These are phyloP conservation scores for Zizania palustris DNA, from an alignment of 202 grass and related monocot species.

Conservation along the genomic window DNA sequence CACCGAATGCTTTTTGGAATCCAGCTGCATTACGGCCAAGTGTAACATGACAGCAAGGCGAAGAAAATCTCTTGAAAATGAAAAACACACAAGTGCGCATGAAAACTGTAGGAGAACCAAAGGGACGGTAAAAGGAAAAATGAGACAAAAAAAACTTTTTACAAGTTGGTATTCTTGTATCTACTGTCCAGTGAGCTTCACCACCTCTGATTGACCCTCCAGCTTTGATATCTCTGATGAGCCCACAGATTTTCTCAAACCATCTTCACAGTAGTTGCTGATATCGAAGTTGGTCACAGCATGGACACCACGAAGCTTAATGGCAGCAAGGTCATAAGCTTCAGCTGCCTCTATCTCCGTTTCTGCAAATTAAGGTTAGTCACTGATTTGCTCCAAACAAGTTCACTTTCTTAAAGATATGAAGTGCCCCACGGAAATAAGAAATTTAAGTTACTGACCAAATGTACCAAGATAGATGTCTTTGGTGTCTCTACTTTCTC, in stretches of 20 bases:
- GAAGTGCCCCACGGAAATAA: slow-evolving; percentile 9
- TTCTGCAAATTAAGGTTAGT: slow-evolving; percentile 48
- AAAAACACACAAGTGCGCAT: not conserved
- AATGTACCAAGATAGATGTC: slow-evolving; percentile 99
- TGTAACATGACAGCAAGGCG: slow-evolving; percentile 1
- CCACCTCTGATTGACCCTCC: slow-evolving; percentile 45
- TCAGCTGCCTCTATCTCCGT: slow-evolving; percentile 95
- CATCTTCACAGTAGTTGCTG: slow-evolving; percentile 70
- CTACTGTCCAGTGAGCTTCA: slow-evolving; percentile 51
- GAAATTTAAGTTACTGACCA: slow-evolving; percentile 52
- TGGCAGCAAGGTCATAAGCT: slow-evolving; percentile 94
- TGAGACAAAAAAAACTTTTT: slow-evolving; percentile 39
- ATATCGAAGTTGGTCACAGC: slow-evolving; percentile 96
- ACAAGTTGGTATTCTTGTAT: slow-evolving; percentile 52
- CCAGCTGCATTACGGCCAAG: not conserved
- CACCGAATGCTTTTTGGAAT: too few species aligned
- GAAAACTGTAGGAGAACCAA: too few species aligned
- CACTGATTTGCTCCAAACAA: not conserved
- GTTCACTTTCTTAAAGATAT: not conserved
- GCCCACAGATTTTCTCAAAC: slow-evolving; percentile 52
- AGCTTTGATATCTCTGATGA: slow-evolving; percentile 35
- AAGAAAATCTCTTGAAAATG: not conserved
- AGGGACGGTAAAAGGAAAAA: not conserved
- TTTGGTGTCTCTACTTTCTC: slow-evolving; percentile 93
- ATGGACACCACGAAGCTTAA: slow-evolving; percentile 75